phyloP scores from a whole-genome alignment of 2,329 filamentous ascomycete genomes.

The Verruconis gallopava region DNA sequence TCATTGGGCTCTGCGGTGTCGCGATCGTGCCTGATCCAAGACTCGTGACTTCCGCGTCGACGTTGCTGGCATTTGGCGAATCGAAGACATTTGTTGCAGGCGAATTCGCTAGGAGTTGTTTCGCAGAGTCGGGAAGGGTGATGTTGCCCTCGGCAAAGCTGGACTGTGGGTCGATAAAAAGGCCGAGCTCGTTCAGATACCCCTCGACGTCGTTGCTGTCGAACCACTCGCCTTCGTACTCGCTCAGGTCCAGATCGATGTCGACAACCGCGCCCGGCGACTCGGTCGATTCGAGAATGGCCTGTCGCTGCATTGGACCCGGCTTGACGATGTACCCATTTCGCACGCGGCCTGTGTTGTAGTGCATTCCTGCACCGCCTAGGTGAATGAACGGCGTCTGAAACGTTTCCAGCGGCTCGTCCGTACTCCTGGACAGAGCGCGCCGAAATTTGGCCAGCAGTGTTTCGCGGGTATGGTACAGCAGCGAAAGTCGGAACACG shows the following conservation, averaged over 20 bases:
- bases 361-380: conserved; percentile 57
- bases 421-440: conserved; percentile 25
- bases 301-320: conserved; percentile 16
- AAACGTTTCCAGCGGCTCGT: conserved; percentile 45
- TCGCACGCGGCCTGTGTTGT: conserved; percentile 26
- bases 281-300: conserved; percentile 16
- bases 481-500: conserved; percentile 57
- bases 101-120: neutral
- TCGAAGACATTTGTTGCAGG: conserved; percentile 5
- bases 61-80: conserved; percentile 2
- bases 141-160: conserved; percentile 50
- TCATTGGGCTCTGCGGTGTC: neutral
- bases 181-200: conserved; percentile 52
- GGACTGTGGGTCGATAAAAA: conserved; percentile 46
- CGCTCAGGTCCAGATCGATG: conserved; percentile 41
- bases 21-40: neutral
- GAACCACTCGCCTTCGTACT: conserved; percentile 62
- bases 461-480: conserved; percentile 36
- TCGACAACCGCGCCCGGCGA: conserved; percentile 4
- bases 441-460: conserved; percentile 27
- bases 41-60: neutral
- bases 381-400: conserved; percentile 50
- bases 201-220: conserved; percentile 65
- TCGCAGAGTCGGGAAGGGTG: conserved; percentile 18
- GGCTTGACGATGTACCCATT: conserved; percentile 22